A percentile compares a stretch with the other conserved stretches of the same genome.
Evolutionary conservation across 2,329 filamentous ascomycete species (phyloP).

Genomic region (Camptophora hylomeconis): DNA sequence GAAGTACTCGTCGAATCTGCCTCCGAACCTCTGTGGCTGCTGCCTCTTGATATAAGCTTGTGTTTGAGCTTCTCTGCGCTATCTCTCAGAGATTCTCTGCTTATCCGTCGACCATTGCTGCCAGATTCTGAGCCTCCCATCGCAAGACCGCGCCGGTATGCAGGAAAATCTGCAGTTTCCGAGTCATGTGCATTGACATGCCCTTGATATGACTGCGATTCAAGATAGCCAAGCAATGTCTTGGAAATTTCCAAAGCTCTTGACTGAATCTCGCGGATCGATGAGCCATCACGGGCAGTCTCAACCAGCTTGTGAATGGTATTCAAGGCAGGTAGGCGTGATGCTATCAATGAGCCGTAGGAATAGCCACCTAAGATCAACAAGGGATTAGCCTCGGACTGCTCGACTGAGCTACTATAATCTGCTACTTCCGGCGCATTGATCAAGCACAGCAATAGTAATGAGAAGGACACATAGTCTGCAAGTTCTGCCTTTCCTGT

Average conservation of each 20-base stretch:
- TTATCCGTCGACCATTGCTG: slow-evolving; percentile 25
- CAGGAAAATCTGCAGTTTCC: slow-evolving; percentile 4
- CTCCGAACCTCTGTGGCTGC: slow-evolving; percentile 21
- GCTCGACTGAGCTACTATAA: slow-evolving; percentile 5
- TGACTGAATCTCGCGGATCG: slow-evolving; percentile 55
- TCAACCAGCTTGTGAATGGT: slow-evolving; percentile 49
- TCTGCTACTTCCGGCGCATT: slow-evolving; percentile 7
- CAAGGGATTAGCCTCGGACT: slow-evolving; percentile 1
- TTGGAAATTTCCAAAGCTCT: slow-evolving; percentile 49
- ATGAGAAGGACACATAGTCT: slow-evolving; percentile 75
- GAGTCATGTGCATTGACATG: neutral
- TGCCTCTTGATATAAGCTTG: slow-evolving; percentile 23
- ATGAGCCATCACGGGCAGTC: slow-evolving; percentile 38
- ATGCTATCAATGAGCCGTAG: slow-evolving; percentile 75
- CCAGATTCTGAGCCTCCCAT: slow-evolving; percentile 37
- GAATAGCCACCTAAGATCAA: slow-evolving; percentile 70
- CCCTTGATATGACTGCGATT: slow-evolving; percentile 4
- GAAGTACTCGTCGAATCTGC: slow-evolving; percentile 10
- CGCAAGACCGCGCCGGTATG: slow-evolving; percentile 15
- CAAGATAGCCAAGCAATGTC: slow-evolving; percentile 11
- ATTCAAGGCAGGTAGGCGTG: slow-evolving; percentile 49
- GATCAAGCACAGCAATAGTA: slow-evolving; percentile 47
- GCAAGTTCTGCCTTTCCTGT: slow-evolving; percentile 64
- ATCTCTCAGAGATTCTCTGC: slow-evolving; percentile 28
- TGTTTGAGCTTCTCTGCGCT: slow-evolving; percentile 28